Percentiles rank a stretch among this genome's conserved stretches.
phyloP scores from a whole-genome alignment of 1,284 basidiomycete genomes.

The Ganoderma meredithae region DNA sequence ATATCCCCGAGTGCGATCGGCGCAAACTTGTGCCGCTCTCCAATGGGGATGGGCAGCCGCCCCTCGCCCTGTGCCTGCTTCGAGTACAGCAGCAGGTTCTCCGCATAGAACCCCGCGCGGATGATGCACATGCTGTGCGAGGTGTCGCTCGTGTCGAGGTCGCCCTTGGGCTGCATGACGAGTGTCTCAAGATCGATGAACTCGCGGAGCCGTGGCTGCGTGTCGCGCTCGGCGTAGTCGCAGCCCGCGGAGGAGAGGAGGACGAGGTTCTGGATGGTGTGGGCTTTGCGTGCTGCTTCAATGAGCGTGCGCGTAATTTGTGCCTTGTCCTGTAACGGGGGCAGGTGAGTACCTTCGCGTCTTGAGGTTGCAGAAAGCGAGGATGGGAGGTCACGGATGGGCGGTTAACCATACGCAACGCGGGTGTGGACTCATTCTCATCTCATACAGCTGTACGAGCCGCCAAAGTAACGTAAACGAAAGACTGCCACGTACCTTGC shows the following conservation, averaged over 20 bases:
- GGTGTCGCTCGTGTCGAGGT: conserved; percentile 26
- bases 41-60: conserved; percentile 33
- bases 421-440: too few relatives aligned
- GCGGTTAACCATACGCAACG: too few relatives aligned
- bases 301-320: conserved; percentile 34
- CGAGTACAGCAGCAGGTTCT: conserved; percentile 37
- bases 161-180: conserved; percentile 33
- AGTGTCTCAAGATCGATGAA: conserved; percentile 37
- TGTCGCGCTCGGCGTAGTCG: conserved; percentile 33
- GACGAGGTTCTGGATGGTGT: conserved; percentile 33
- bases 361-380: too few relatives aligned
- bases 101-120: conserved; percentile 35
- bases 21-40: conserved; percentile 34
- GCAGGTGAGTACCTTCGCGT: background rate
- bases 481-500: conserved; percentile 25
- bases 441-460: too few relatives aligned
- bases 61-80: conserved; percentile 36
- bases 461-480: background rate
- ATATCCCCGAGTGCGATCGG: conserved; percentile 37
- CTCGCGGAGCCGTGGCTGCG: conserved; percentile 36
- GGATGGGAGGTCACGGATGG: too few relatives aligned
- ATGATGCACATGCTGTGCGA: conserved; percentile 34
- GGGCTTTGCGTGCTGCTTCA: conserved; percentile 32
- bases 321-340: conserved; percentile 25
- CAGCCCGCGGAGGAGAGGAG: conserved; percentile 33